phyloP scores from a whole-genome alignment of 352 stramenopile genomes.

The Phytophthora megakarya region DNA sequence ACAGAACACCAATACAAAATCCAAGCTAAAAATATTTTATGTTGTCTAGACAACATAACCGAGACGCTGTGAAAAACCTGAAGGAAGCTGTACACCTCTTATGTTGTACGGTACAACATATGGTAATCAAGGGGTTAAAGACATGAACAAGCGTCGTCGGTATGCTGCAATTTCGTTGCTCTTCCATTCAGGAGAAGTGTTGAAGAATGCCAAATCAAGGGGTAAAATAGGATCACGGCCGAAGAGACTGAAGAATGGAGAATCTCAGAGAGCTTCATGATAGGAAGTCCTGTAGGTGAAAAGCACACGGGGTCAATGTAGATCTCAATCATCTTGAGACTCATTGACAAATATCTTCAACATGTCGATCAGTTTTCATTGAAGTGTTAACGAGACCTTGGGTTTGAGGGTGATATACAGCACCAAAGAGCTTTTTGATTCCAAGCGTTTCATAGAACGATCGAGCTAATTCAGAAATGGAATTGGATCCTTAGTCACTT shows the following conservation, averaged over 20 bases:
- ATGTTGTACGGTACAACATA: conserved; percentile 19
- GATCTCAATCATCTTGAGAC: background rate
- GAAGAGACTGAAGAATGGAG: no score
- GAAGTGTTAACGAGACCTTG: no score
- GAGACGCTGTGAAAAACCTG: conserved; percentile 10
- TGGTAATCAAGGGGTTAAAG: conserved; percentile 21
- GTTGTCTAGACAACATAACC: conserved; percentile 11
- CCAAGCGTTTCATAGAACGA: background rate
- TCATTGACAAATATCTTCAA: conserved; percentile 5
- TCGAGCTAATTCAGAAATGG: conserved; percentile 2
- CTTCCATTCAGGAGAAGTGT: background rate
- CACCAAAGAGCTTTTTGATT: no score
- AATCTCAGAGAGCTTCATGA: conserved; percentile 3
- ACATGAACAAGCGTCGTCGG: background rate
- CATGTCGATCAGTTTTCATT: conserved; percentile 7
- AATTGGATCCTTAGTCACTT: conserved; percentile 5
- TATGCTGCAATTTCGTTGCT: background rate
- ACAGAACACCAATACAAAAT: conserved; percentile 9
- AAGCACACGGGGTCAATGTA: conserved; percentile 1
- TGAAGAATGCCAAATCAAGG: conserved; percentile 2
- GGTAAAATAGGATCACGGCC: no score
- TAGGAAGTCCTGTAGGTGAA: conserved; percentile 5
- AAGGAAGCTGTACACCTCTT: conserved; percentile 12
- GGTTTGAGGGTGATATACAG: no score
- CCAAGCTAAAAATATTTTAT: conserved; percentile 5